Conservation (phyloP, 139 green algal genomes). For the Coelastrella sp. region DNA sequence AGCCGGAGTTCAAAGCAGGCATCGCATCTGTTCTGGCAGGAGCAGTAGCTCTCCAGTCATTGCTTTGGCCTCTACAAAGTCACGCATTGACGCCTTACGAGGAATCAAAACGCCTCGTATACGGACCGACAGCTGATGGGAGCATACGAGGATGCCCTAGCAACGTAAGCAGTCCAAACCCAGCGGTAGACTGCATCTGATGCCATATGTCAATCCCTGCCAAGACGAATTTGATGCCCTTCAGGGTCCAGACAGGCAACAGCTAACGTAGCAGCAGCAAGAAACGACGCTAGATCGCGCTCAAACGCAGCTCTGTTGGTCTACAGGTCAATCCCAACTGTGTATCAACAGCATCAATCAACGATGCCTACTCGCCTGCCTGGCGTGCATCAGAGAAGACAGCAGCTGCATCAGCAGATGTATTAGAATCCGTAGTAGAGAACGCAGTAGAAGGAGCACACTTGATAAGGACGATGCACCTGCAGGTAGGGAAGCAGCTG, state of each 20-base stretch:
- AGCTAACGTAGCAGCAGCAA: background rate
- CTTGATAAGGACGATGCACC: background rate
- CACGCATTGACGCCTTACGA: constrained; percentile 11
- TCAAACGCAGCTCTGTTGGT: background rate
- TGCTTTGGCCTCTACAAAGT: background rate
- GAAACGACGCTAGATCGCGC: too few species aligned
- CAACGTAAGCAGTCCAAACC: background rate
- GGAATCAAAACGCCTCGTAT: constrained; percentile 19
- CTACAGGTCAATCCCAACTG: constrained; percentile 76
- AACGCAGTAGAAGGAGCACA: background rate
- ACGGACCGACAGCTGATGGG: constrained; percentile 25
- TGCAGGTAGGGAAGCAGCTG: background rate
- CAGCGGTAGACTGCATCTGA: background rate
- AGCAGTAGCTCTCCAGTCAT: background rate
- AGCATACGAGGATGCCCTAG: constrained; percentile 24
- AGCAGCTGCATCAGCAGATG: background rate
- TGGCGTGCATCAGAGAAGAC: constrained; percentile 35
- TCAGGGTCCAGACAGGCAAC: too few species aligned
- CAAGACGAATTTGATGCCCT: too few species aligned
- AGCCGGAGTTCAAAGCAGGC: background rate
- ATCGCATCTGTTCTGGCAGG: background rate
- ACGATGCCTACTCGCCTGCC: constrained; percentile 51
- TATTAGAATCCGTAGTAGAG: background rate
- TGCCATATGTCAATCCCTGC: too few species aligned
- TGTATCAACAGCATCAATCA: constrained; percentile 57